These are phyloP conservation scores for Beauveria varroae DNA, from an alignment of 2,329 filamentous ascomycete species.

Conservation along the genomic window DNA sequence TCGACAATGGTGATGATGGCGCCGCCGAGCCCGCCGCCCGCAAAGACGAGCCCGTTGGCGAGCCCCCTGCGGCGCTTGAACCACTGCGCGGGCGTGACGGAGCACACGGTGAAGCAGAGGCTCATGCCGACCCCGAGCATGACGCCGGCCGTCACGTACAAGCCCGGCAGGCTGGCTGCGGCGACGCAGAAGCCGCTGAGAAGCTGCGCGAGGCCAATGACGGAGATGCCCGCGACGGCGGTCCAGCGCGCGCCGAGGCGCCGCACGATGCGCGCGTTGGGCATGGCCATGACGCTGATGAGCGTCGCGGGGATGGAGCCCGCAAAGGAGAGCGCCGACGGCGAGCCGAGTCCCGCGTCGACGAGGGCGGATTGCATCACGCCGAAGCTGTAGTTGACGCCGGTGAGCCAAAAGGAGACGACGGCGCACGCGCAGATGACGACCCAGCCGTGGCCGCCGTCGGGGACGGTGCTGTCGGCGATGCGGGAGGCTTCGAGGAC, in stretches of 20 bases:
- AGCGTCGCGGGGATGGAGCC: slow-evolving; percentile 11
- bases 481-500: slow-evolving; percentile 6
- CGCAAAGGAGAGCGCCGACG: slow-evolving; percentile 10
- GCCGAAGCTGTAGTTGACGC: slow-evolving; percentile 11
- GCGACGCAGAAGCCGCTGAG: neutral
- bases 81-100: slow-evolving; percentile 13
- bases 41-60: slow-evolving; percentile 14
- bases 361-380: slow-evolving; percentile 10
- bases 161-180: neutral
- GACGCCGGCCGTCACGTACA: slow-evolving; percentile 12
- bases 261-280: slow-evolving; percentile 2
- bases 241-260: slow-evolving; percentile 2
- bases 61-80: slow-evolving; percentile 11
- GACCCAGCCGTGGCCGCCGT: slow-evolving; percentile 12
- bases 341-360: neutral
- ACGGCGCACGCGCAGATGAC: slow-evolving; percentile 11
- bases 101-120: slow-evolving; percentile 13
- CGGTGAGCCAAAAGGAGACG: slow-evolving; percentile 10
- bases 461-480: slow-evolving; percentile 9
- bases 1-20: slow-evolving; percentile 13
- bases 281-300: slow-evolving; percentile 6
- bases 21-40: slow-evolving; percentile 14
- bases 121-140: slow-evolving; percentile 11
- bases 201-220: slow-evolving; percentile 1
- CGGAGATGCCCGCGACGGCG: neutral